phyloP scores from a whole-genome alignment of 306 rosid genomes.

The Potentilla sterilis region DNA sequence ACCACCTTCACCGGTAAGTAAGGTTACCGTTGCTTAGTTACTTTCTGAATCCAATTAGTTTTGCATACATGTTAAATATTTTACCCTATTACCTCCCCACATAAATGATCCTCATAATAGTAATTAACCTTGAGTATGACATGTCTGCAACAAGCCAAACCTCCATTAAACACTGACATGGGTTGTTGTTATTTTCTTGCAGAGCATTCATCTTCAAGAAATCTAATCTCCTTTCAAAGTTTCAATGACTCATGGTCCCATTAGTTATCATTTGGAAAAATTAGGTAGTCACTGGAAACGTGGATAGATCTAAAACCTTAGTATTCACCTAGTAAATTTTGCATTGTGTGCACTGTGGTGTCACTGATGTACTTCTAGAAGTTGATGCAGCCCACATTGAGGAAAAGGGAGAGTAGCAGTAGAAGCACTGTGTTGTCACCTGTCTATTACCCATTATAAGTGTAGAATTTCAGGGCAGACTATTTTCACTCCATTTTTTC shows the following conservation, averaged over 20 bases:
- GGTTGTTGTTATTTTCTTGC: conserved; percentile 2
- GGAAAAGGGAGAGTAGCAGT: neutral
- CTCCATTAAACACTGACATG: conserved; percentile 18
- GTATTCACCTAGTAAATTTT: neutral
- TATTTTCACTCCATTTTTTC: neutral
- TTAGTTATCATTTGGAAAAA: neutral
- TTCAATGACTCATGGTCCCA: conserved; percentile 12
- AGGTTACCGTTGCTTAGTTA: neutral
- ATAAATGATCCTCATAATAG: neutral
- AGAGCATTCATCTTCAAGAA: conserved; percentile 2
- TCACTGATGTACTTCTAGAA: too few species aligned
- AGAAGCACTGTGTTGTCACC: neutral
- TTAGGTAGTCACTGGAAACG: neutral
- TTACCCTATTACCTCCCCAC: neutral
- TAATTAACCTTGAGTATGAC: neutral
- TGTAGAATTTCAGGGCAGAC: neutral
- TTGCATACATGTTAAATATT: neutral
- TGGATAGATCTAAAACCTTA: neutral
- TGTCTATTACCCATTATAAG: neutral
- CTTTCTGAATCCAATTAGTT: neutral
- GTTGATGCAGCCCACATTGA: neutral
- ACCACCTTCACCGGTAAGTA: conserved; percentile 84
- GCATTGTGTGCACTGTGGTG: neutral
- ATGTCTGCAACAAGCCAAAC: neutral
- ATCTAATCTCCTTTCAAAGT: neutral